A percentile compares a stretch with the other conserved stretches of the same genome.
Evolutionary conservation across 768 basidiomycete species (phyloP).

Genomic region (Coprinellus micaceus): DNA sequence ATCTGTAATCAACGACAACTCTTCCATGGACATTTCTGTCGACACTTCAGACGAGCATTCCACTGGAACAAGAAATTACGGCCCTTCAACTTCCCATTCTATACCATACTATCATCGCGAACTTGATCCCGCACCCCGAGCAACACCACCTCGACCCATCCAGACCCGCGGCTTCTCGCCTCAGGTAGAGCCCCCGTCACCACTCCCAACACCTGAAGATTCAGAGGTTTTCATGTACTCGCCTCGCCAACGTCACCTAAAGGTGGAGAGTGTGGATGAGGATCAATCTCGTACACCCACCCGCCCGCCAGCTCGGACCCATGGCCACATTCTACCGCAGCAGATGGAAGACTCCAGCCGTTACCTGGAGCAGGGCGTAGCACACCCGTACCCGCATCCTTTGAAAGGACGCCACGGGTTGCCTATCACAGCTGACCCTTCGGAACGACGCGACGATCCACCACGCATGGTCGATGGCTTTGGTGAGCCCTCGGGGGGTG

Average conservation of each 20-base stretch:
- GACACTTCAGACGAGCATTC: background rate
- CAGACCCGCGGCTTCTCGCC: background rate
- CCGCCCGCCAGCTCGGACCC: background rate
- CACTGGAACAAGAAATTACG: background rate
- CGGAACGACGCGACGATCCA: constrained; percentile 7
- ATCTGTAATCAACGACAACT: constrained; percentile 6
- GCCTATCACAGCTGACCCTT: constrained; percentile 15
- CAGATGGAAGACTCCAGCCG: background rate
- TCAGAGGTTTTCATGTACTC: constrained; percentile 7
- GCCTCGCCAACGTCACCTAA: background rate
- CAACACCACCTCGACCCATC: background rate
- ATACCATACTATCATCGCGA: too few species aligned
- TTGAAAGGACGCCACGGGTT: constrained; percentile 19
- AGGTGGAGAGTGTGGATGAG: background rate
- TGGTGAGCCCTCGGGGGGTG: constrained; percentile 1
- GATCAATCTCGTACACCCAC: too few species aligned
- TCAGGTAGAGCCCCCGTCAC: constrained; percentile 8
- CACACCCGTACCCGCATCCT: constrained; percentile 18
- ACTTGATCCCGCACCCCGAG: background rate
- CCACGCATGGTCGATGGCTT: background rate
- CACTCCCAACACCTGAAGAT: constrained; percentile 8
- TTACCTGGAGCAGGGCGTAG: background rate
- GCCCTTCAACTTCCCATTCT: background rate
- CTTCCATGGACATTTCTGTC: background rate
- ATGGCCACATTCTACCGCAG: background rate